Conservation (phyloP, 306 rosid genomes). For the Benincasa hispida region DNA sequence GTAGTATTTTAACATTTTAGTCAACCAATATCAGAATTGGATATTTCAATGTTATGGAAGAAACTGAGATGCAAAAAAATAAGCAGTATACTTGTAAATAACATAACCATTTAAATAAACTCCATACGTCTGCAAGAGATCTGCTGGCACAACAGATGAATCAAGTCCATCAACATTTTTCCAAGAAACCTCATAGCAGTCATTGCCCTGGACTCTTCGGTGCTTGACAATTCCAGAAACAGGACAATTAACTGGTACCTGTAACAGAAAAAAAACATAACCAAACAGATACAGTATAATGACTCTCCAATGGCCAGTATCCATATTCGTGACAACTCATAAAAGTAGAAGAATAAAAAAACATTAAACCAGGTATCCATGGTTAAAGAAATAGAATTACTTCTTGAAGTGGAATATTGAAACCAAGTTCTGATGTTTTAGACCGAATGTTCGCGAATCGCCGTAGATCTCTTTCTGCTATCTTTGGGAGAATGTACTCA, state of each 20-base stretch:
- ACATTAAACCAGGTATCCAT: not conserved
- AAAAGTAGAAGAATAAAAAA: no score
- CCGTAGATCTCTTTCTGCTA: constrained; percentile 66
- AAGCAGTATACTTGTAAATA: not conserved
- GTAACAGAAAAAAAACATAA: not conserved
- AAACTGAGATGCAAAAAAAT: not conserved
- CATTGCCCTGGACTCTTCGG: constrained; percentile 46
- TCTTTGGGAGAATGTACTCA: constrained; percentile 66
- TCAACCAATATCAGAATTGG: no score
- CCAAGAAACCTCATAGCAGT: constrained; percentile 72
- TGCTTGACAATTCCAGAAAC: constrained; percentile 51
- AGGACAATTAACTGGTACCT: constrained; percentile 68
- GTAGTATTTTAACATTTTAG: no score
- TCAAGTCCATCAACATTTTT: constrained; percentile 45
- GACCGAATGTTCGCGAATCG: constrained; percentile 51
- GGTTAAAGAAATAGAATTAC: constrained; percentile 13
- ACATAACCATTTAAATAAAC: not conserved
- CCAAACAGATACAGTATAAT: not conserved
- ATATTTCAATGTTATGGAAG: not conserved
- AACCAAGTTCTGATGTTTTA: constrained; percentile 41
- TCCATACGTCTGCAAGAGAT: constrained; percentile 48
- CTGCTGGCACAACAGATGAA: constrained; percentile 47
- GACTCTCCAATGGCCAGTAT: not conserved
- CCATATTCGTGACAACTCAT: not conserved
- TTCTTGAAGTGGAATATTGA: constrained; percentile 47